Base-by-base conservation (phyloP, 345 rosid genomes). In the Heritiera fomes region DNA sequence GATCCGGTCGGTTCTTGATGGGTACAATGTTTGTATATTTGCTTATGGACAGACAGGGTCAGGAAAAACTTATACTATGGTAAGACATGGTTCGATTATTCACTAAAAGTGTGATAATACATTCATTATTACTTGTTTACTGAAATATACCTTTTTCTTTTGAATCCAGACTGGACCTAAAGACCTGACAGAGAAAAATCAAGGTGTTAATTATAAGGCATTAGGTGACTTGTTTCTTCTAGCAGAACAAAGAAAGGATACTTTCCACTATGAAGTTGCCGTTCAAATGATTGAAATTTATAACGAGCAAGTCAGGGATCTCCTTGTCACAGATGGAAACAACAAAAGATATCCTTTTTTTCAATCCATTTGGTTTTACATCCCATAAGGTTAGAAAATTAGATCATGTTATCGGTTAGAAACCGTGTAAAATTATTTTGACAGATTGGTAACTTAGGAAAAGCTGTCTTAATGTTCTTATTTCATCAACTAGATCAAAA, bases 21-120 rank as follows among this genome's bases (percentile, higher is more conserved):
- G 98, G 23, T 94, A 87, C 83, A 94, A 94, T 82, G 97, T 94
- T 34, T 94, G 98, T 86, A 94, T 94, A 85, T 94, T 94, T 91
- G 98, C 98, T 70, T 94, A 94, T 82, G 97, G 98, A 13, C 98
- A 94, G 84, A 94, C 97, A 7, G 97, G 97, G 82, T 94, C 98
- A 6, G 97, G 98, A 71, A 94, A 94, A 84, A 94, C 98, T 53
- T 90, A 40, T 76, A 94, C 98, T 15, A 94, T 94, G 98, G 98
- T 94, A 89, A 78, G 84, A 80, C 47, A 45, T 17, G 58, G 50
- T 77, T 79, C 34, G 13, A 71, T 18, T 23, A 49, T 28, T 50
- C 23, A 32, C 34, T 13, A 9, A 61, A 84, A 82, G 78, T 2
- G 53, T 20, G 60, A 32, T 71, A 75, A 59, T 43, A 60, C 20